Conservation (phyloP, 2,329 filamentous ascomycete species). For the Stagonosporopsis vannaccii region DNA sequence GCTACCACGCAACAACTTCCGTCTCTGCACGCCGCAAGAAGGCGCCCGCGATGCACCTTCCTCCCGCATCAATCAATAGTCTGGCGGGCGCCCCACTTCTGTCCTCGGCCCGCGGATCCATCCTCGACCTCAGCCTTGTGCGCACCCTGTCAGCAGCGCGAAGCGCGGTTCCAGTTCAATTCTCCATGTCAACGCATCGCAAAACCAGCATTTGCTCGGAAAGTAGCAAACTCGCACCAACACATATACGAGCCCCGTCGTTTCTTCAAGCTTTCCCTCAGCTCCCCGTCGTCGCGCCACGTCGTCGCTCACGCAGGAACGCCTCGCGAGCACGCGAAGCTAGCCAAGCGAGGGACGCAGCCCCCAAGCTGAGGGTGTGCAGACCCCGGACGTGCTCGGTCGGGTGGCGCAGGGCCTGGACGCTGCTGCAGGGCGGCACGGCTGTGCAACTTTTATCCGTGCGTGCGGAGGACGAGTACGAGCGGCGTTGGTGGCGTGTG, state of each 20-base stretch:
- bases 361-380: slow-evolving; percentile 2
- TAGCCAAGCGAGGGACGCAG: not conserved
- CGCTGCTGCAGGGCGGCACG: not conserved
- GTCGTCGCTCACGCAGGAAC: slow-evolving; percentile 15
- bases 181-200: not conserved
- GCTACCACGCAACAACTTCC: not conserved
- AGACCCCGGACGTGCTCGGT: slow-evolving; percentile 5
- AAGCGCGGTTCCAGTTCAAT: not conserved
- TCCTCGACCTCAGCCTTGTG: slow-evolving; percentile 10
- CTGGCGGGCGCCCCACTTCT: slow-evolving; percentile 6
- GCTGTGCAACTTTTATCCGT: not conserved
- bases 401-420: not conserved
- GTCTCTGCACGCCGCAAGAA: slow-evolving; percentile 1
- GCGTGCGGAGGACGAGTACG: not conserved
- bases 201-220: not conserved
- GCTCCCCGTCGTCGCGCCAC: slow-evolving; percentile 6
- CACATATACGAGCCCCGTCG: slow-evolving; percentile 1
- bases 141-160: not conserved
- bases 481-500: slow-evolving; percentile 9
- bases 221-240: not conserved
- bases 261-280: slow-evolving; percentile 15
- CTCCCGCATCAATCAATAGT: slow-evolving; percentile 17
- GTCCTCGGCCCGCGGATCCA: slow-evolving; percentile 9
- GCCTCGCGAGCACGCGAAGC: not conserved
- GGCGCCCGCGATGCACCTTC: slow-evolving; percentile 8